These are phyloP conservation scores for Funneliformis geosporum DNA, from an alignment of 192 early-diverging fungal genomes.

Conservation along the genomic window DNA sequence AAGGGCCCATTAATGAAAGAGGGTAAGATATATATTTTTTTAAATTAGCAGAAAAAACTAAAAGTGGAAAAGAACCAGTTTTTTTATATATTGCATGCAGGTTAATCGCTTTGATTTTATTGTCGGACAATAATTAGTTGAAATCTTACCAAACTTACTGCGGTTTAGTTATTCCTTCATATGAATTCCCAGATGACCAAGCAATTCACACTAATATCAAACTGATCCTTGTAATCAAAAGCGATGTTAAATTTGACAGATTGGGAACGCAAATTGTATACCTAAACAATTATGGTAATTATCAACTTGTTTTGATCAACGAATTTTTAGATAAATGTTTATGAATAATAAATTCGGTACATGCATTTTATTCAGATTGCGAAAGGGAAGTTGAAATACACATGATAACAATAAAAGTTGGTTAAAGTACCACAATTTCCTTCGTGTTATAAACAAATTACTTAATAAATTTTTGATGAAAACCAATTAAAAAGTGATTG, in stretches of 20 bases:
- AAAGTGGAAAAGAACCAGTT: background rate
- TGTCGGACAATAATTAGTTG: background rate
- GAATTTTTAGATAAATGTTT: background rate
- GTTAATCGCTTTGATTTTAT: constrained; percentile 29
- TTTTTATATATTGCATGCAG: constrained; percentile 37
- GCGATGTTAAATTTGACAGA: background rate
- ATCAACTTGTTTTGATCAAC: too few species aligned
- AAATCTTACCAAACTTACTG: background rate
- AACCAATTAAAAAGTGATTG: too few species aligned
- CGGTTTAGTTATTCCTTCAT: background rate
- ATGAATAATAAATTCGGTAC: background rate
- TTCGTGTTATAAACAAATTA: too few species aligned
- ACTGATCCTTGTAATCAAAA: background rate
- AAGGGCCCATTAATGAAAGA: background rate
- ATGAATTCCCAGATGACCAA: background rate
- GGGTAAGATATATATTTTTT: background rate
- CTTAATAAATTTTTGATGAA: too few species aligned
- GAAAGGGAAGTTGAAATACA: too few species aligned
- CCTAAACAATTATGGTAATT: background rate
- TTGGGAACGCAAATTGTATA: background rate
- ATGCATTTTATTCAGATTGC: background rate
- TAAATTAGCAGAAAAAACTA: background rate
- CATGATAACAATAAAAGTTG: too few species aligned
- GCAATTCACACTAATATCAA: background rate
- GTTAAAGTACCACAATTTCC: too few species aligned